A percentile compares a stretch with the other conserved stretches of the same genome.
Conservation (phyloP, 768 basidiomycete genomes). For the Tephrocybe sp. region DNA sequence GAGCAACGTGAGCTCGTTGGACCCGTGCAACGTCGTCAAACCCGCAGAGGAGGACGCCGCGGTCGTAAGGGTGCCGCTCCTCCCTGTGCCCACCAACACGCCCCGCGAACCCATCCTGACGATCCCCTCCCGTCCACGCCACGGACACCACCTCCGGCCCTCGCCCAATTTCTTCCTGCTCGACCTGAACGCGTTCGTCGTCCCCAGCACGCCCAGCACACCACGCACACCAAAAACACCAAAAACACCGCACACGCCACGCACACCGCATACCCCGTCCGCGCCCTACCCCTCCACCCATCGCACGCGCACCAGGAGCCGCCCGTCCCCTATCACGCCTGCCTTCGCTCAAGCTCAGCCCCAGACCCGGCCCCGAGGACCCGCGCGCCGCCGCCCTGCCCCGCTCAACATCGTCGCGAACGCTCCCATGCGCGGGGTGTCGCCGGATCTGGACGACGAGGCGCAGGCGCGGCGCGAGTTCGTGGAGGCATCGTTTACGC, state of each 20-base stretch:
- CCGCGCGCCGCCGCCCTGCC: conserved; percentile 34
- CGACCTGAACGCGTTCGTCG: conserved; percentile 35
- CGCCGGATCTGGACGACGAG: conserved; percentile 8
- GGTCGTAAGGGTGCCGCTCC: conserved; percentile 14
- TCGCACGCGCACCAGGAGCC: neutral
- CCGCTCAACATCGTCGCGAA: conserved; percentile 34
- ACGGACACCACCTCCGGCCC: conserved; percentile 33
- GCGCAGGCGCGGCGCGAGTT: conserved; percentile 30
- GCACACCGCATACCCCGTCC: neutral
- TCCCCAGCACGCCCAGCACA: conserved; percentile 19
- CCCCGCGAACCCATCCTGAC: conserved; percentile 34
- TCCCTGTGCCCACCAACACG: conserved; percentile 22
- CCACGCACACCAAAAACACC: too few relatives aligned
- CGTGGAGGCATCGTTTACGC: conserved; percentile 40
- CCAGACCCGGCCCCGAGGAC: conserved; percentile 9
- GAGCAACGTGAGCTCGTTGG: conserved; percentile 50
- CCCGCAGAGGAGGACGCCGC: conserved; percentile 26
- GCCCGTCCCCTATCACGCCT: neutral
- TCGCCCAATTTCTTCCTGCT: conserved; percentile 35
- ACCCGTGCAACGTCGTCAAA: conserved; percentile 48
- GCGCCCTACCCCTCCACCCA: neutral
- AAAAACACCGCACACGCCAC: neutral
- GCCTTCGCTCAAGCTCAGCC: neutral
- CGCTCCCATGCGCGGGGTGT: conserved; percentile 17
- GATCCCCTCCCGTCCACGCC: conserved; percentile 34